Percentiles rank a stretch among this genome's conserved stretches.
These are phyloP conservation scores for Neoarthrinium moseri DNA, from an alignment of 2,329 filamentous ascomycete genomes.

Conservation along the genomic window DNA sequence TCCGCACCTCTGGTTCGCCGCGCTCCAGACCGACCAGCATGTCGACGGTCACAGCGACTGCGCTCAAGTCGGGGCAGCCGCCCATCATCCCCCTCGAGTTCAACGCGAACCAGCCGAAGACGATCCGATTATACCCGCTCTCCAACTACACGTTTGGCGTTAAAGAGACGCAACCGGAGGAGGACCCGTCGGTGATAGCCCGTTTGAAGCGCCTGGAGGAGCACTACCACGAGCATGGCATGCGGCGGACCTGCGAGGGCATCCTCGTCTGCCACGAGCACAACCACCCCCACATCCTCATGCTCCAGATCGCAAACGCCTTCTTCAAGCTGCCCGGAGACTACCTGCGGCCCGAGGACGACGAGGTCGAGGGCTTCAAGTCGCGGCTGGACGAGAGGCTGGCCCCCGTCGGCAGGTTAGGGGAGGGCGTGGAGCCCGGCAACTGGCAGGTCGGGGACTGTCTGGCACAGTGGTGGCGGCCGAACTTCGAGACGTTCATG, in stretches of 20 bases:
- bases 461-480: conserved; percentile 96
- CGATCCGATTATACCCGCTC: conserved; percentile 88
- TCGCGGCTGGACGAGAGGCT: conserved; percentile 86
- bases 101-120: conserved; percentile 83
- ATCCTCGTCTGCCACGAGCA: conserved; percentile 98
- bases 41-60: conserved; percentile 79
- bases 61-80: conserved; percentile 74
- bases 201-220: conserved; percentile 93
- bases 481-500: conserved; percentile 99
- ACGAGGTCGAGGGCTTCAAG: conserved; percentile 96
- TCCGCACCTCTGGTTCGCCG: neutral
- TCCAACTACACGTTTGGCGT: conserved; percentile 99
- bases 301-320: conserved; percentile 98
- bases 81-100: conserved; percentile 81
- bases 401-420: conserved; percentile 83
- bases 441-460: conserved; percentile 96
- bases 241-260: conserved; percentile 96
- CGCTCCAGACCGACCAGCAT: conserved; percentile 45
- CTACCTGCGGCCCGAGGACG: conserved; percentile 85
- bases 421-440: conserved; percentile 78
- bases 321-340: conserved; percentile 99
- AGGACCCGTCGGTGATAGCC: conserved; percentile 92
- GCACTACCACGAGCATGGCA: conserved; percentile 87
- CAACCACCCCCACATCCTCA: conserved; percentile 97
- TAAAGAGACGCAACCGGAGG: conserved; percentile 96